A percentile compares a stretch with the other conserved stretches of the same genome.
phyloP scores from a whole-genome alignment of 2,329 filamentous ascomycete genomes.

The Fusarium metavorans region DNA sequence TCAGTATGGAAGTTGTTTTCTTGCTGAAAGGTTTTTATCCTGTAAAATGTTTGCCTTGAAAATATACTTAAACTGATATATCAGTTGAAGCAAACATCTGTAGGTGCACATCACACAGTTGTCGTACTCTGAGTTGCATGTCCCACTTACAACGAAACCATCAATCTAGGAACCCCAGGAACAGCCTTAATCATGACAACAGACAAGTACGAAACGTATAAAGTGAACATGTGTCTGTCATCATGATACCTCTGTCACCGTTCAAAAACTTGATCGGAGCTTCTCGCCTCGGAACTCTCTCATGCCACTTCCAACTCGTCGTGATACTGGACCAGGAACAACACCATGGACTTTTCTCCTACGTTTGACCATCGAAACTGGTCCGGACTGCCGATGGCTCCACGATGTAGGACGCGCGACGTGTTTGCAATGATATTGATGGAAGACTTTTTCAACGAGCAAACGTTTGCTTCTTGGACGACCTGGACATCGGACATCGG shows the following conservation, averaged over 20 bases:
- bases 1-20: neutral
- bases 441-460: neutral
- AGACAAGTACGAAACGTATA: neutral
- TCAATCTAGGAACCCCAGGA: neutral
- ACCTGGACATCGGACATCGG: neutral
- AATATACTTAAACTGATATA: neutral
- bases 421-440: neutral
- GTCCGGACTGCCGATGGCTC: neutral
- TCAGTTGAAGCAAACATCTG: neutral
- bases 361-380: neutral
- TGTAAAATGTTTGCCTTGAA: neutral
- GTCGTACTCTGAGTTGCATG: neutral
- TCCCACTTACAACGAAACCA: neutral
- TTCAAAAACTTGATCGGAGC: neutral
- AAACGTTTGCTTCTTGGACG: neutral
- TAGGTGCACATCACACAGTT: neutral
- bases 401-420: neutral
- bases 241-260: neutral
- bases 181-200: neutral
- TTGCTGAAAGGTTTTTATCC: neutral
- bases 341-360: neutral
- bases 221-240: constrained; percentile 1
- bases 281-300: neutral
- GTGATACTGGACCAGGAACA: neutral
- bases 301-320: neutral